These are phyloP conservation scores for Alternaria arbusti DNA, from an alignment of 2,329 filamentous ascomycete species.

Conservation along the genomic window DNA sequence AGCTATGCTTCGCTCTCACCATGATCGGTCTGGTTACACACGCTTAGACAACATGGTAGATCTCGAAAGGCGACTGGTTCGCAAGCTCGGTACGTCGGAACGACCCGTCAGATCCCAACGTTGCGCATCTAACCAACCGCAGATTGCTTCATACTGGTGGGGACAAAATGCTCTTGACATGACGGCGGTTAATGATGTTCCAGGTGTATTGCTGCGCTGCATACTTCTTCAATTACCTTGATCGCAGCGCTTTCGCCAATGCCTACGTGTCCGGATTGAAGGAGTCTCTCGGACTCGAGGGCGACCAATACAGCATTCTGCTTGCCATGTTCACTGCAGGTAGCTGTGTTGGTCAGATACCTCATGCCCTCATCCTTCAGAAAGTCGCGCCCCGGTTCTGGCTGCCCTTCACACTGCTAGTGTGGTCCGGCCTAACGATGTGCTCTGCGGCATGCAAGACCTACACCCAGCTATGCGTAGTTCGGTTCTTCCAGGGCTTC, in stretches of 20 bases:
- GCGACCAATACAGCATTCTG: conserved; percentile 40
- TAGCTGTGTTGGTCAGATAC: conserved; percentile 37
- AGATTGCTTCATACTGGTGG: conserved; percentile 34
- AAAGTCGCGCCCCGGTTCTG: conserved; percentile 36
- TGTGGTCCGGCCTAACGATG: conserved; percentile 41
- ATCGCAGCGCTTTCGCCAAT: conserved; percentile 36
- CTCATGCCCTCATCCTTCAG: conserved; percentile 38
- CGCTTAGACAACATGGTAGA: conserved; percentile 16
- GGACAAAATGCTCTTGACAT: not conserved
- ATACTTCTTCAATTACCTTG: conserved; percentile 44
- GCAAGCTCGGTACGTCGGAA: conserved; percentile 27
- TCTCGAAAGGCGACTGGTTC: conserved; percentile 32
- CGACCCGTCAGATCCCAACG: not conserved
- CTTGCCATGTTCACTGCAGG: conserved; percentile 39
- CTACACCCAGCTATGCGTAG: conserved; percentile 33
- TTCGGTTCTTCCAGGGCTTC: conserved; percentile 36
- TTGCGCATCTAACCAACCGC: not conserved
- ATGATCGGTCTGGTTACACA: conserved; percentile 4
- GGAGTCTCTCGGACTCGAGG: conserved; percentile 29
- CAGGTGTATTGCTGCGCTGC: conserved; percentile 38
- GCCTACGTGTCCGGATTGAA: conserved; percentile 40
- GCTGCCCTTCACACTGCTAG: conserved; percentile 36
- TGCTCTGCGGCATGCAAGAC: conserved; percentile 35
- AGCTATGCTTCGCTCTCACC: not conserved
- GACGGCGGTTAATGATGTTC: not conserved